Conservation (phyloP, 371 early-diverging fungal species). For the Mortierella sp. region DNA sequence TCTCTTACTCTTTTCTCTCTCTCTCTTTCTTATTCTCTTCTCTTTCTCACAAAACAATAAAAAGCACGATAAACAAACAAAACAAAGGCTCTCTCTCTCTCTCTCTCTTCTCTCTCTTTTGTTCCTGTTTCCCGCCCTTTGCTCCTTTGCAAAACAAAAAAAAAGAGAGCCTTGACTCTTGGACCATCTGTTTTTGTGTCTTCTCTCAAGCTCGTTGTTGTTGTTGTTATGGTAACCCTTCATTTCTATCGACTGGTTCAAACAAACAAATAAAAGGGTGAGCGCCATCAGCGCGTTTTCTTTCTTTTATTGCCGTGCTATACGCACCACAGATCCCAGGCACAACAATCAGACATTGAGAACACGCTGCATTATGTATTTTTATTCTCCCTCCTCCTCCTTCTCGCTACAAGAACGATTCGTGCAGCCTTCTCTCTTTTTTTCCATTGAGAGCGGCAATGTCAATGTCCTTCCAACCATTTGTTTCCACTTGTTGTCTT, state of each 20-base stretch:
- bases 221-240: neutral
- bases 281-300: neutral
- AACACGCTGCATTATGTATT: neutral
- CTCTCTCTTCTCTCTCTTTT: neutral
- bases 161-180: conserved; percentile 1
- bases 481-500: neutral
- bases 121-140: conserved; percentile 8
- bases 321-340: neutral
- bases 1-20: neutral
- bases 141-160: neutral
- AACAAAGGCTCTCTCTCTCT: conserved; percentile 11
- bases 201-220: neutral
- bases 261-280: neutral
- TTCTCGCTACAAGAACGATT: neutral
- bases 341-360: neutral
- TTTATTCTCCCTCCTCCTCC: neutral
- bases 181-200: neutral
- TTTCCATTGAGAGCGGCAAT: neutral
- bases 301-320: neutral
- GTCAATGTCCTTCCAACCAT: neutral
- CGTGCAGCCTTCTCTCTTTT: neutral
- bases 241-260: neutral
- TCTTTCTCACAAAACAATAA: neutral
- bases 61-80: neutral
- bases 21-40: neutral